Evolutionary conservation across 1,139 yeast genomes (phyloP), one percentile per base, ranked within the genome.

Genomic region (Arxiozyma slooffiae): DNA sequence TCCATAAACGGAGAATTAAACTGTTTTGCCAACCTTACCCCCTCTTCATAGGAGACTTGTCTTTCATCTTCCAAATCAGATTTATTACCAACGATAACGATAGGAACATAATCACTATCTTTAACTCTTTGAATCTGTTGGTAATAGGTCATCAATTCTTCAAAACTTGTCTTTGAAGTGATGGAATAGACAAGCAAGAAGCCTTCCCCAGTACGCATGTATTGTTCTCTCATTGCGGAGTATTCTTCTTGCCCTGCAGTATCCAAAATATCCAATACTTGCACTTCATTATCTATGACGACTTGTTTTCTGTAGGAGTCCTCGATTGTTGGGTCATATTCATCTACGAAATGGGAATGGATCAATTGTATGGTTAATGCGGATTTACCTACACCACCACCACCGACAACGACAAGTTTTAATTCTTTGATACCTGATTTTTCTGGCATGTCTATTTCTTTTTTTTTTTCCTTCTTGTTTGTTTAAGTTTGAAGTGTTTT

Each of bases 201-300:
- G 18, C 96, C 97, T 67, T 88, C 95, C 47, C 96, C 96, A 18
- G 95, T 87, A 56, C 96, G 78, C 82, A 92, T 92, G 71, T 94
- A 77, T 61, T 83, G 94, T 69, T 92, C 97, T 62, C 97, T 78
- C 92, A 92, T 84, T 34, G 97, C 95, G 51, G 90, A 81, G 69
- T 89, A 92, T 70, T 92, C 97, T 70, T 92, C 98, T 73, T 90
- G 97, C 44, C 98, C 98, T 17, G 98, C 97, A 42, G 98, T 92
- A 69, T 92, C 98, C 67, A 92, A 78, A 50, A 92, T 88, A 69
- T 92, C 92, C 62, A 85, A 71, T 53, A 84, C 82, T 56, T 89
- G 82, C 20, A 86, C 88, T 58, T 86, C 76, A 38, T 85, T 85
- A 64, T 85, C 92, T 48, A 85, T 82, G 57, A 84, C 89, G 53